These are phyloP conservation scores for Fusarium neocosmosporiellum DNA, from an alignment of 2,329 filamentous ascomycete species.

Conservation along the genomic window DNA sequence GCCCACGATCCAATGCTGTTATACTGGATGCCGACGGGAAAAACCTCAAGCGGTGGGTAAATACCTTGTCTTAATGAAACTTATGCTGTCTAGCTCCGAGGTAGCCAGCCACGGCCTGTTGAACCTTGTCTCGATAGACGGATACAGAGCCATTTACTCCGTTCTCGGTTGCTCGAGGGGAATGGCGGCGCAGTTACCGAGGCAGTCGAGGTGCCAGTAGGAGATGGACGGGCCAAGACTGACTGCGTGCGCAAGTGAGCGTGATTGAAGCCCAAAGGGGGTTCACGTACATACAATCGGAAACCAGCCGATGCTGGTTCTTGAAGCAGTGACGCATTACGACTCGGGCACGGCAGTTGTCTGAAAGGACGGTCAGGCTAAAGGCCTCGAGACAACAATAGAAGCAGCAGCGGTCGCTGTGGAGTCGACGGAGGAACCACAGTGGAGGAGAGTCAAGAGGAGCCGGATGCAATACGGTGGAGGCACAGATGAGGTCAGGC, in stretches of 20 bases:
- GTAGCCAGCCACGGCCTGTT: conserved; percentile 6
- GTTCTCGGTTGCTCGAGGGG: conserved; percentile 3
- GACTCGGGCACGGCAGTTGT: conserved; percentile 32
- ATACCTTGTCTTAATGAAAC: conserved; percentile 22
- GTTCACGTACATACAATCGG: background rate
- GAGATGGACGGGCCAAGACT: background rate
- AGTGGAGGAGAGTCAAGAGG: conserved; percentile 29
- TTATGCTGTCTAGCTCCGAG: conserved; percentile 9
- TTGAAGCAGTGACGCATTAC: conserved; percentile 16
- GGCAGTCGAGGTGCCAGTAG: conserved; percentile 17
- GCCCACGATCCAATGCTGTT: conserved; percentile 17
- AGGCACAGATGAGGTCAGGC: conserved; percentile 30
- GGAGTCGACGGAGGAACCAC: conserved; percentile 28
- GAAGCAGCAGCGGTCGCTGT: conserved; percentile 23
- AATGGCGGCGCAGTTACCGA: conserved; percentile 22
- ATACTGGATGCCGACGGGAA: conserved; percentile 21
- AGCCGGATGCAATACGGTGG: conserved; percentile 26
- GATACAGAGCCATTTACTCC: background rate
- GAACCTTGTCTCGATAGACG: conserved; percentile 11
- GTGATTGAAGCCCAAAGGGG: conserved; percentile 9
- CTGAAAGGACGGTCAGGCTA: conserved; percentile 34
- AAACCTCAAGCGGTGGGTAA: conserved; percentile 24
- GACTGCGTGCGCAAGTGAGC: background rate
- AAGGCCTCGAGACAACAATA: conserved; percentile 37
- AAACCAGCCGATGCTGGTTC: conserved; percentile 1